These are phyloP conservation scores for Dentipellis sp. DNA, from an alignment of 768 basidiomycete species.

Conservation along the genomic window DNA sequence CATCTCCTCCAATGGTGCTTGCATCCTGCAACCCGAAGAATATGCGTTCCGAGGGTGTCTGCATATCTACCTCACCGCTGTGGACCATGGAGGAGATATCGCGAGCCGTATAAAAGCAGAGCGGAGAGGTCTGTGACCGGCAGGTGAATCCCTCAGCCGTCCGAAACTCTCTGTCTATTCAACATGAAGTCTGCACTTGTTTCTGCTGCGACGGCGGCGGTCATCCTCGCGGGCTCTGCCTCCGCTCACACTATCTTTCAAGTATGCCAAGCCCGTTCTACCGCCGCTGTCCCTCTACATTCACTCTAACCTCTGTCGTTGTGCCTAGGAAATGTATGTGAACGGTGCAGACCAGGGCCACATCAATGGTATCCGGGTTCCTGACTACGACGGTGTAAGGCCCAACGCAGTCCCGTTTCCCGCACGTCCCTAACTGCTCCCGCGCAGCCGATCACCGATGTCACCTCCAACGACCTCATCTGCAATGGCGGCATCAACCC, in stretches of 20 bases:
- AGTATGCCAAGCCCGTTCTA: neutral
- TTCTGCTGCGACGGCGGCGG: neutral
- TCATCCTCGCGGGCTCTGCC: neutral
- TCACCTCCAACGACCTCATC: slow-evolving; percentile 44
- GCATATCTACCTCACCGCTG: neutral
- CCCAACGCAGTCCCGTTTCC: neutral
- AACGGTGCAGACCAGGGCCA: slow-evolving; percentile 43
- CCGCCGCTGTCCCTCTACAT: neutral
- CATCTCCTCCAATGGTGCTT: neutral
- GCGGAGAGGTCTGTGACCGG: neutral
- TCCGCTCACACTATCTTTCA: neutral
- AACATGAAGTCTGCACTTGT: neutral
- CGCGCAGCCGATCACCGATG: slow-evolving; percentile 43
- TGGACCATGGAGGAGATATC: neutral
- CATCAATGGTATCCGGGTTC: slow-evolving; percentile 34
- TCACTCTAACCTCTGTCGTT: neutral
- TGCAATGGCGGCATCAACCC: slow-evolving; percentile 56
- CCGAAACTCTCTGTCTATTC: neutral
- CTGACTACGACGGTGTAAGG: slow-evolving; percentile 39
- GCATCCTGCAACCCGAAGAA: neutral
- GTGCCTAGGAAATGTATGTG: slow-evolving; percentile 34
- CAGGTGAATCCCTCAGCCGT: neutral
- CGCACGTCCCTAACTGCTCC: neutral
- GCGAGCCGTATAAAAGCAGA: neutral
- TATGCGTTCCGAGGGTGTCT: neutral